Conservation (phyloP, 1,139 yeast species). For the Taphrina populina region DNA sequence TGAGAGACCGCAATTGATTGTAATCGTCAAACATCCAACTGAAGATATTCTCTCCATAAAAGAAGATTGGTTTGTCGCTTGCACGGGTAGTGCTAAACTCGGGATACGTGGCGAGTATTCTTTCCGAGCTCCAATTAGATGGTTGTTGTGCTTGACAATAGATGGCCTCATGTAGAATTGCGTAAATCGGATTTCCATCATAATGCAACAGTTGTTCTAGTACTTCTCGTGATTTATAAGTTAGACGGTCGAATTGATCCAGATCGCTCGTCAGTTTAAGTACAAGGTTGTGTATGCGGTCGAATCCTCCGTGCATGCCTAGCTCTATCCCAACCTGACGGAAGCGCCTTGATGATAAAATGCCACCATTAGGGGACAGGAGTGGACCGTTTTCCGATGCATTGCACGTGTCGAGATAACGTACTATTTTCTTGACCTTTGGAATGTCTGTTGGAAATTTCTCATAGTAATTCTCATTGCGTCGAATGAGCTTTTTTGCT, state of each 20-base stretch:
- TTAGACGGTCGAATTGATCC: slow-evolving; percentile 45
- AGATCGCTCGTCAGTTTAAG: slow-evolving; percentile 50
- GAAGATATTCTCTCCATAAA: slow-evolving; percentile 62
- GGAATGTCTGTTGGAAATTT: slow-evolving; percentile 53
- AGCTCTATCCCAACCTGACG: slow-evolving; percentile 55
- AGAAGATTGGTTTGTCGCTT: slow-evolving; percentile 44
- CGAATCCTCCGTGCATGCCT: slow-evolving; percentile 57
- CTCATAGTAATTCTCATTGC: slow-evolving; percentile 53
- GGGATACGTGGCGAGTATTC: slow-evolving; percentile 44
- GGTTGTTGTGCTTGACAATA: slow-evolving; percentile 51
- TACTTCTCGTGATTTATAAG: slow-evolving; percentile 46
- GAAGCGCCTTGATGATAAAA: slow-evolving; percentile 53
- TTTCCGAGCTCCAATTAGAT: slow-evolving; percentile 53
- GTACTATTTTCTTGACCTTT: slow-evolving; percentile 49
- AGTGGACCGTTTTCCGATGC: slow-evolving; percentile 37
- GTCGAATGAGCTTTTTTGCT: slow-evolving; percentile 48
- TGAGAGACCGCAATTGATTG: slow-evolving; percentile 49
- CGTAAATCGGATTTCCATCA: slow-evolving; percentile 57
- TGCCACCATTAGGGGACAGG: slow-evolving; percentile 48
- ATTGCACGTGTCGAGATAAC: slow-evolving; percentile 45
- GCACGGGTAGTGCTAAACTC: slow-evolving; percentile 27
- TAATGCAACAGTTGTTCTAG: slow-evolving; percentile 49
- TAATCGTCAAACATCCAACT: slow-evolving; percentile 55
- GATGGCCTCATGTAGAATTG: slow-evolving; percentile 59
- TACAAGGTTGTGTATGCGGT: slow-evolving; percentile 51